Base-by-base conservation (phyloP, 768 basidiomycete species). In the Pleurotus citrinopileatus region DNA sequence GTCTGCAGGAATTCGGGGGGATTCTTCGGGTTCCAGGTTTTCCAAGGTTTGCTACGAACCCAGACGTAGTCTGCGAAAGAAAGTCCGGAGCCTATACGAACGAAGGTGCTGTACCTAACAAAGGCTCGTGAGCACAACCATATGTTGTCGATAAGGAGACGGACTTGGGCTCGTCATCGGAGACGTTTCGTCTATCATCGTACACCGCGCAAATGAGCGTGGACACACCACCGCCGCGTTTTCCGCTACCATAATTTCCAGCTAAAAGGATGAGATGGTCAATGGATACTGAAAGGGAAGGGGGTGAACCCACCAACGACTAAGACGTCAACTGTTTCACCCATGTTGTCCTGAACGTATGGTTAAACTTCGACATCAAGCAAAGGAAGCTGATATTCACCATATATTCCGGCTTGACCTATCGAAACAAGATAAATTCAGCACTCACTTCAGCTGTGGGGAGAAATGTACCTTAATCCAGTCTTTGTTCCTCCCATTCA, bases 351-450 rank as follows among this genome's bases (percentile, higher is more conserved):
- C 90, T 91, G 51, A 8, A 22, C 28, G 12, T 15, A 17, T 12
- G n/a, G 28, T 22, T 7, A 3, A 12, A 29, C n/a, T 6, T 44
- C 38, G 38, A 25, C 40, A n/a, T 8, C 29, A 10, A 7, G 42
- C 26, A 54, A 28, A 44, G 17, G 1, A 29, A 44, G 15, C 36
- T 3, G 32, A 6, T 20, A 65, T 72, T 48, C 59, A 89, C 90
- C 85, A 91, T 89, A 59, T 91, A 94, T 66, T 93, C 91, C 1
- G 89, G 89, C 62, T 92, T 91, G 20, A 94, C 87, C 84, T 86
- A 46, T 34, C 23, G 15, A 61, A 42, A 38, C 25, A 8, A 15
- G 26, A 48, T 2, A 28, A 5, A 1, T 36, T 34, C 52, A 27
- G 15, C n/a, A 53, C 20, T 8, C 13, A 4, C 26, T 36, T 9